Evolutionary conservation across 73 alveolate genomes (phyloP).

Genomic region (Paramecium sexaurelia): DNA sequence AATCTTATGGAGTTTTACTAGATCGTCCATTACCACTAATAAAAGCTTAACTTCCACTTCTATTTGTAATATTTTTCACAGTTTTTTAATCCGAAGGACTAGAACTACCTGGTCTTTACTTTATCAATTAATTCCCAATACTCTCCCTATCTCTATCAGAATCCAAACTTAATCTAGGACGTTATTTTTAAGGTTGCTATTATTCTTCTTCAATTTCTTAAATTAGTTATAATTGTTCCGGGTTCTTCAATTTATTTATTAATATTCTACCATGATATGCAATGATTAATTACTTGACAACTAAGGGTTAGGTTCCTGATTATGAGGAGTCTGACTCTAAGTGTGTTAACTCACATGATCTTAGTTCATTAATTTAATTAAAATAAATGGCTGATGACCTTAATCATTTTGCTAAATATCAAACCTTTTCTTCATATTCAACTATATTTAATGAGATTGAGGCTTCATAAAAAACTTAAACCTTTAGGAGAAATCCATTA

Average conservation of each 20-base stretch:
- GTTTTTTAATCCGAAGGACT: neutral
- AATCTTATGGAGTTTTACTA: neutral
- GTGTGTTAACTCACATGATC: neutral
- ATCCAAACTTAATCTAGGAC: neutral
- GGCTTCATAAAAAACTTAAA: neutral
- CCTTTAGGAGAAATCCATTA: neutral
- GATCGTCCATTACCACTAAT: neutral
- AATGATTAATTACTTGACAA: neutral
- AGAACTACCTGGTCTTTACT: neutral
- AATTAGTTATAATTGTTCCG: neutral
- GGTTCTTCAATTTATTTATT: neutral
- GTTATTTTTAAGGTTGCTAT: neutral
- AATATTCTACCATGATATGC: neutral
- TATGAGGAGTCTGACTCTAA: neutral
- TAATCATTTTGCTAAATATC: constrained; percentile 2
- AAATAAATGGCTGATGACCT: constrained; percentile 7
- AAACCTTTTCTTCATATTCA: neutral
- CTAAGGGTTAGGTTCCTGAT: neutral
- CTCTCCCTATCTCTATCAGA: neutral
- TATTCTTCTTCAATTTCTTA: neutral
- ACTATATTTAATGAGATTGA: neutral
- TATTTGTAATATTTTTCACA: neutral
- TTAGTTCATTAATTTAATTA: neutral
- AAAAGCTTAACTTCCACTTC: neutral
- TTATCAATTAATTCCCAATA: no score